Evolutionary conservation across 202 grass and related monocot genomes (phyloP).

Genomic region (Zoysia matrella): DNA sequence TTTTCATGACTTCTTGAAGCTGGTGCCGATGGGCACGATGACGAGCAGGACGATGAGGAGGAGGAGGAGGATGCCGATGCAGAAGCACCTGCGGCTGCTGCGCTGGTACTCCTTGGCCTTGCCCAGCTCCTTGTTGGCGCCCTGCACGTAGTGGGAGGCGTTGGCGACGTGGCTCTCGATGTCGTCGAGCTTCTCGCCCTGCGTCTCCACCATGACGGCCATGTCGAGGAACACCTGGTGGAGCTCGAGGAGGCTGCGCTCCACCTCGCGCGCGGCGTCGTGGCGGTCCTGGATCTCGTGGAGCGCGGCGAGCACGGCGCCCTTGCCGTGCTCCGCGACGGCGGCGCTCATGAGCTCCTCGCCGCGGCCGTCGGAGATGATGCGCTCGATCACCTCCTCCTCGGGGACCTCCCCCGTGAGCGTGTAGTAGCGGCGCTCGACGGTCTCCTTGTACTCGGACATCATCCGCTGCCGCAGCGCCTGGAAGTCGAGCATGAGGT

Average conservation of each 20-base stretch:
- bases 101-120: constrained; percentile 73
- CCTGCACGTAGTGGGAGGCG: constrained; percentile 35
- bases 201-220: constrained; percentile 87
- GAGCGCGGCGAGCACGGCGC: constrained; percentile 70
- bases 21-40: constrained; percentile 66
- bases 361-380: constrained; percentile 81
- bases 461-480: constrained; percentile 84
- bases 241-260: constrained; percentile 89
- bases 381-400: constrained; percentile 84
- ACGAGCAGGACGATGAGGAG: constrained; percentile 74
- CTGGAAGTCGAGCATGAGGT: constrained; percentile 97
- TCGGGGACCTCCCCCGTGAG: constrained; percentile 85
- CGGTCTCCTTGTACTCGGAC: constrained; percentile 87
- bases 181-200: constrained; percentile 82
- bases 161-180: constrained; percentile 74
- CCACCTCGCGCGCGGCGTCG: constrained; percentile 78
- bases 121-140: too few relatives aligned
- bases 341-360: constrained; percentile 79
- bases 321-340: constrained; percentile 75
- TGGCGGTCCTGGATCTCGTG: constrained; percentile 88
- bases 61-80: constrained; percentile 78
- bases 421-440: constrained; percentile 90
- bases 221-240: constrained; percentile 98
- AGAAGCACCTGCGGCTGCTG: constrained; percentile 80
- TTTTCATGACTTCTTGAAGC: constrained; percentile 5